A percentile compares a stretch with the other conserved stretches of the same genome.
These are phyloP conservation scores for Cryphonectria nitschkei DNA, from an alignment of 2,329 filamentous ascomycete genomes.

Conservation along the genomic window DNA sequence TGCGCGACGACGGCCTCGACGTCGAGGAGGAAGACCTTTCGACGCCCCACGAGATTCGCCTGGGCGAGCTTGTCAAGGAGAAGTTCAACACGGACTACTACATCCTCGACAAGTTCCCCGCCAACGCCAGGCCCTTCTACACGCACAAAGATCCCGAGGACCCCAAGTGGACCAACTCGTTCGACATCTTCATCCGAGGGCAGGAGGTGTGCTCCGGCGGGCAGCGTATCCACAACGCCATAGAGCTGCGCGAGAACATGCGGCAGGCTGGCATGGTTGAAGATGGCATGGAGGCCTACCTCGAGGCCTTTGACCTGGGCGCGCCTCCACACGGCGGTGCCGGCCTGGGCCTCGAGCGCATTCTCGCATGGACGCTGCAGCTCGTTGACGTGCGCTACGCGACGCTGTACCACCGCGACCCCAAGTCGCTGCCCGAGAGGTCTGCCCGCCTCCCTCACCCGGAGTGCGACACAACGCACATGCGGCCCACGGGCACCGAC, in stretches of 20 bases:
- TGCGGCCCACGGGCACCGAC: conserved; percentile 46
- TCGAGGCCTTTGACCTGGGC: conserved; percentile 85
- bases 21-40: conserved; percentile 78
- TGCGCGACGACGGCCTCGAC: conserved; percentile 78
- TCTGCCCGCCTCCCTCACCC: conserved; percentile 76
- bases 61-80: conserved; percentile 83
- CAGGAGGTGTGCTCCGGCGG: conserved; percentile 93
- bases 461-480: conserved; percentile 74
- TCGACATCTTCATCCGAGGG: conserved; percentile 91
- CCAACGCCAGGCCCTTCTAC: conserved; percentile 85
- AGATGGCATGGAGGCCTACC: conserved; percentile 86
- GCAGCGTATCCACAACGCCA: conserved; percentile 85
- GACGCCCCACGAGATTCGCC: conserved; percentile 83
- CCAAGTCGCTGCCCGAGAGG: conserved; percentile 78
- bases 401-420: conserved; percentile 85
- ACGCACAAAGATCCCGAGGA: conserved; percentile 82
- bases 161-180: conserved; percentile 80
- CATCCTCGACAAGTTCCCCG: conserved; percentile 90
- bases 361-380: conserved; percentile 83
- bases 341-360: conserved; percentile 86
- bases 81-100: conserved; percentile 91
- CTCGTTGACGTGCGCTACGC: conserved; percentile 89
- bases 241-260: conserved; percentile 78
- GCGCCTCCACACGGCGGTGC: conserved; percentile 88
- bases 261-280: conserved; percentile 74